Evolutionary conservation across 202 grass and related monocot species (phyloP).

Genomic region (Digitaria exilis): DNA sequence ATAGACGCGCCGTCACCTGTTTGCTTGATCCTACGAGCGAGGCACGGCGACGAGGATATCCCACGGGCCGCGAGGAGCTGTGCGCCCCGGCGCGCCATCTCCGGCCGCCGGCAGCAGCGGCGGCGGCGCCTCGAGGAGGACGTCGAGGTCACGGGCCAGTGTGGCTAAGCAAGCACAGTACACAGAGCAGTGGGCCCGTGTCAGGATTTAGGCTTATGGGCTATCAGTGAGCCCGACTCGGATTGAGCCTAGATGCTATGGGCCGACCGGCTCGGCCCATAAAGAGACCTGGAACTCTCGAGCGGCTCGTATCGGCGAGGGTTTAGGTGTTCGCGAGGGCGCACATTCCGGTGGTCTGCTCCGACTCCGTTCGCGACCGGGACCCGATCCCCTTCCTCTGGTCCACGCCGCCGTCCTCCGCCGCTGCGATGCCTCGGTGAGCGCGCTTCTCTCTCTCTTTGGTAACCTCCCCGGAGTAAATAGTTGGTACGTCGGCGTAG

Average conservation of each 20-base stretch:
- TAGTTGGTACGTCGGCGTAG: not conserved
- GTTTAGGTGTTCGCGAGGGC: slow-evolving; percentile 21
- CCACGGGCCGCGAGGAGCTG: slow-evolving; percentile 34
- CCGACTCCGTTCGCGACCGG: not conserved
- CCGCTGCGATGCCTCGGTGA: slow-evolving; percentile 62
- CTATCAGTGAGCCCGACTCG: not conserved
- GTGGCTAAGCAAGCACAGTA: not conserved
- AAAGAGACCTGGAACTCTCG: slow-evolving; percentile 6
- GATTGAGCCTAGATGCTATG: not conserved
- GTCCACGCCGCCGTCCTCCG: not conserved
- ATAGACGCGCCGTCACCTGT: slow-evolving; percentile 62
- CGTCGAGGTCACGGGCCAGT: not conserved
- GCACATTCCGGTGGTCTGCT: slow-evolving; percentile 24
- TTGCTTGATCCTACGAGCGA: slow-evolving; percentile 71
- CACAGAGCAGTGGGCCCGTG: slow-evolving; percentile 15
- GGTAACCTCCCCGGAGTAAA: not conserved
- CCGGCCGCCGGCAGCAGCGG: slow-evolving; percentile 5
- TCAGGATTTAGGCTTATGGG: slow-evolving; percentile 4
- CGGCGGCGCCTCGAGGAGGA: slow-evolving; percentile 19
- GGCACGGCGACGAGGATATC: slow-evolving; percentile 58
- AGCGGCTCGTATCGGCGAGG: slow-evolving; percentile 13
- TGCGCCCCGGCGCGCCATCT: slow-evolving; percentile 37
- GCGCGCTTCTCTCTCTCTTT: not conserved
- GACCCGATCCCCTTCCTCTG: slow-evolving; percentile 11
- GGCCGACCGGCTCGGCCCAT: not conserved